Evolutionary conservation across 2,329 filamentous ascomycete genomes (phyloP).

Genomic region (Phaeosphaeria sp.): DNA sequence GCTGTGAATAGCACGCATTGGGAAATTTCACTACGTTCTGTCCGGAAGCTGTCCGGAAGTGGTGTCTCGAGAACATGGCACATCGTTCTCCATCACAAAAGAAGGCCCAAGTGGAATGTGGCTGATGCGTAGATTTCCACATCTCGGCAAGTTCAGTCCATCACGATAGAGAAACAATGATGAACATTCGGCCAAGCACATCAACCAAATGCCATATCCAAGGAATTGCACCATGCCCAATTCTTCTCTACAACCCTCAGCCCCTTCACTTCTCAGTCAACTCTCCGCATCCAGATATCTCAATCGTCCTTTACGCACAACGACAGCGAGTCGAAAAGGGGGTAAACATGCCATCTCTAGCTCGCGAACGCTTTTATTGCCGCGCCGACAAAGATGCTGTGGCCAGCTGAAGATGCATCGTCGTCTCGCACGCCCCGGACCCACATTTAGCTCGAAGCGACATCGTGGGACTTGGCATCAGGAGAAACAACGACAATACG

Average conservation of each 20-base stretch:
- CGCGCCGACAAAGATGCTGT: background rate
- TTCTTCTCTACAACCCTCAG: background rate
- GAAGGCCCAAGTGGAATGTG: background rate
- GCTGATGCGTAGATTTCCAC: background rate
- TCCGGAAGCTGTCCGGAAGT: no score
- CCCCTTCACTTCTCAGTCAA: background rate
- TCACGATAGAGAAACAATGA: background rate
- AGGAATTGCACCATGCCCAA: no score
- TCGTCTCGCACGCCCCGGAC: background rate
- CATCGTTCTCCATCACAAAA: no score
- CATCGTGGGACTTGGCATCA: slow-evolving; percentile 2
- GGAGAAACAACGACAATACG: no score
- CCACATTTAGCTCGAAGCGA: slow-evolving; percentile 10
- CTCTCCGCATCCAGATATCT: background rate
- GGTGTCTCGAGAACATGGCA: no score
- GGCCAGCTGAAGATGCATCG: background rate
- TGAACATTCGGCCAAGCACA: background rate
- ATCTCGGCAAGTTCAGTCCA: background rate
- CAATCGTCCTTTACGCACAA: no score
- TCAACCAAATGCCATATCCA: no score
- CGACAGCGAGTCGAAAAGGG: background rate
- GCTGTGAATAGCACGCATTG: no score
- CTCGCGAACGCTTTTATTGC: background rate
- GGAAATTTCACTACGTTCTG: no score
- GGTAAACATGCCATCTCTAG: background rate